Base-by-base conservation (phyloP, 306 rosid genomes). In the Dryas octopetala region DNA sequence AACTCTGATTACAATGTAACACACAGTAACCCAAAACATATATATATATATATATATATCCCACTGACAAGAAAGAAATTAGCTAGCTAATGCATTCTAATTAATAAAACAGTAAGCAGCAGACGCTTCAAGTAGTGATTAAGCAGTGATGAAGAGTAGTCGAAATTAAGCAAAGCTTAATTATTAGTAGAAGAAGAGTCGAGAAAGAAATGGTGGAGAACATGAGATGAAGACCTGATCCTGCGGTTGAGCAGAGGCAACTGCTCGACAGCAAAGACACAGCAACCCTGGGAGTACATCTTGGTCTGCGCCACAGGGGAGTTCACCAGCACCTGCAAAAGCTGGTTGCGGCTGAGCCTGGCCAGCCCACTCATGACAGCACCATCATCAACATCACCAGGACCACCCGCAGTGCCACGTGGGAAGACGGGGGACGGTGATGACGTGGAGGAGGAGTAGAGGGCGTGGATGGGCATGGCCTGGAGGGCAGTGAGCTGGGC, bases 251-350 rank as follows among this genome's bases (percentile, higher is more conserved):
- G 70, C 61, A 82, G 1, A 14, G 74, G 82, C 28, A 90, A 38
- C 83, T 91, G 97, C 80, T 93, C 96, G 4, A 74, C 40, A 0
- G 97, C 85, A 70, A 90, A 85, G 6, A 95, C 91, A 60, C 97
- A 95, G 51, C 74, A 73, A 0, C 90, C 94, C 70, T 77, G 85
- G 1, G 94, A 84, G 51, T 68, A 85, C 28, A 95, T 90, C 79
- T 62, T 50, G 14, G 89, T 91, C 78, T 91, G 98, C 0, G 91
- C 88, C 13, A 90, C 93, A 0, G 92, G 92, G 1, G 98, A 95
- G 83, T 89, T 91, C 19, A 91, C 89, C 38, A 90, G 62, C 1
- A 91, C 89, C 83, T 86, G 97, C 60, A 95, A 77, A 0, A 89
- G 63, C 84, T 95, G 98, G 75, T 74, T 85, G 38, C 97, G 47